phyloP scores from a whole-genome alignment of 2,329 filamentous ascomycete species.

The Penicillium sp. region DNA sequence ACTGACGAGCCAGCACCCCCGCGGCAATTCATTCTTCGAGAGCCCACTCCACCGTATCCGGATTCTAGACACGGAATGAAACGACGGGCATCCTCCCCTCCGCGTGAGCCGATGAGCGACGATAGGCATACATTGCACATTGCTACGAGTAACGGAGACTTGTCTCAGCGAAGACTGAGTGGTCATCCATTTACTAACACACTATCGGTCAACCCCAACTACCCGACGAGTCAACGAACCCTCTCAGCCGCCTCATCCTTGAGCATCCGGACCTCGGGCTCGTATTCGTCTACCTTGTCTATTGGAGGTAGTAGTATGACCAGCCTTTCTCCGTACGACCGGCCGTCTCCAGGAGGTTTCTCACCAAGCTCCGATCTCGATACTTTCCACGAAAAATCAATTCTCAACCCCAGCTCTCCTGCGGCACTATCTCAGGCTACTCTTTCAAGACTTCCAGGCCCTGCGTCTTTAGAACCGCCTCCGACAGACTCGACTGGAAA shows the following conservation, averaged over 20 bases:
- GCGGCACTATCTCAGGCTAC: conserved; percentile 40
- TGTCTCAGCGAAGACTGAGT: conserved; percentile 54
- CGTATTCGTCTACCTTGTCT: conserved; percentile 63
- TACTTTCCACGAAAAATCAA: conserved; percentile 53
- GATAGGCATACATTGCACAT: conserved; percentile 36
- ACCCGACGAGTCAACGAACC: conserved; percentile 58
- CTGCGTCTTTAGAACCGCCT: conserved; percentile 39
- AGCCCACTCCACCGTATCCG: conserved; percentile 38
- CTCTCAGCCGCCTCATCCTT: conserved; percentile 65
- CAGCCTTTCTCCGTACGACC: conserved; percentile 61
- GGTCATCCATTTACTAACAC: conserved; percentile 55
- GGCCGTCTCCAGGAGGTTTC: conserved; percentile 58
- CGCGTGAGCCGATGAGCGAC: conserved; percentile 49
- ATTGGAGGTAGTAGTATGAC: conserved; percentile 62
- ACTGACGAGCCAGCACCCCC: conserved; percentile 39
- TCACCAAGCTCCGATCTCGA: conserved; percentile 59
- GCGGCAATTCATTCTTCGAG: conserved; percentile 39
- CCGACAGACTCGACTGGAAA: conserved; percentile 45
- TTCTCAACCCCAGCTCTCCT: conserved; percentile 47
- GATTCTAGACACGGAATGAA: conserved; percentile 58
- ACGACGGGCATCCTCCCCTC: conserved; percentile 63
- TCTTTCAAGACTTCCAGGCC: conserved; percentile 38
- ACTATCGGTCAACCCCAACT: conserved; percentile 54
- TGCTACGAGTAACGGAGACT: conserved; percentile 47
- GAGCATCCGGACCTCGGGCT: conserved; percentile 57